A percentile compares a stretch with the other conserved stretches of the same genome.
phyloP scores from a whole-genome alignment of 176 grass and related monocot genomes.

The Oryza coarctata region DNA sequence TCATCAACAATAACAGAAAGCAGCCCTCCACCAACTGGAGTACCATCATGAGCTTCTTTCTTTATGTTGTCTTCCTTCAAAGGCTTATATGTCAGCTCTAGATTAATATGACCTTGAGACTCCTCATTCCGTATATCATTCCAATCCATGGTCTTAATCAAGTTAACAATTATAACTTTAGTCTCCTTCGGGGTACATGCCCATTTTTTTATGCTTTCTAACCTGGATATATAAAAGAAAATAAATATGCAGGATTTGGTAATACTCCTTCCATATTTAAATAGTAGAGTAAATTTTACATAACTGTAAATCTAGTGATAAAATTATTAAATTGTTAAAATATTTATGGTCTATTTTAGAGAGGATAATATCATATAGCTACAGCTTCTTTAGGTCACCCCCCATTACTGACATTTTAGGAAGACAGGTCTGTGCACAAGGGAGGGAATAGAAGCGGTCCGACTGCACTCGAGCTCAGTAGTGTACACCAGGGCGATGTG shows the following conservation, averaged over 20 bases:
- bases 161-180: constrained; percentile 55
- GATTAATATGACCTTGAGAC: constrained; percentile 60
- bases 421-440: too few relatives aligned
- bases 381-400: too few relatives aligned
- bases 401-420: too few relatives aligned
- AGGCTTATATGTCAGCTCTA: constrained; percentile 74
- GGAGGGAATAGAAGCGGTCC: too few relatives aligned
- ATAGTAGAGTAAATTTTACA: too few relatives aligned
- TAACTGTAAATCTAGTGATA: too few relatives aligned
- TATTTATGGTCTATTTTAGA: too few relatives aligned
- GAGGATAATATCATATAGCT: too few relatives aligned
- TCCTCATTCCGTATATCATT: constrained; percentile 72
- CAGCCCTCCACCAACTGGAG: constrained; percentile 73
- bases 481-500: too few relatives aligned
- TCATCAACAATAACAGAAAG: constrained; percentile 78
- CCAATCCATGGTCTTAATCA: constrained; percentile 73
- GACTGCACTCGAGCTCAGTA: too few relatives aligned
- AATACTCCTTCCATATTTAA: too few relatives aligned
- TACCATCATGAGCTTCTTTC: constrained; percentile 58
- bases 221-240: constrained; percentile 51
- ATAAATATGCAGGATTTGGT: background rate
- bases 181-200: constrained; percentile 69
- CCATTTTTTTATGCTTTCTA: constrained; percentile 78
- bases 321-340: too few relatives aligned
- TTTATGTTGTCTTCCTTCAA: constrained; percentile 74